Conservation (phyloP, 2,329 filamentous ascomycete species). For the Tolypocladium tundrense region DNA sequence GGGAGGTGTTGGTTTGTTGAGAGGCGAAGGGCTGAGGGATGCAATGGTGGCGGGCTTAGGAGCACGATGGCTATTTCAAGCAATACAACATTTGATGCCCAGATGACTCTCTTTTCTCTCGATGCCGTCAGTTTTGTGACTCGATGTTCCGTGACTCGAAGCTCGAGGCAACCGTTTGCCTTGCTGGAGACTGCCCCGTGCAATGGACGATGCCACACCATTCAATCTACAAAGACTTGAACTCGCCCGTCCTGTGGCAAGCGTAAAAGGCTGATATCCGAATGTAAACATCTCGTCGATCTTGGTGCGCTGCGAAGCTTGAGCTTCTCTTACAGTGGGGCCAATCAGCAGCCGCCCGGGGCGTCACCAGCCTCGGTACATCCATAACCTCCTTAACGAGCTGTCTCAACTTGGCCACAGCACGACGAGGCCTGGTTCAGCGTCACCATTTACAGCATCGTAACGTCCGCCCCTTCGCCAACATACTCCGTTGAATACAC, state of each 20-base stretch:
- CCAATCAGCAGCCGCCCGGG: neutral
- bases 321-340: neutral
- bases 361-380: neutral
- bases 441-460: neutral
- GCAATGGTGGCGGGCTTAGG: neutral
- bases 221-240: no score
- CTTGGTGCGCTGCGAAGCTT: neutral
- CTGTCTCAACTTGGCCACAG: neutral
- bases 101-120: neutral
- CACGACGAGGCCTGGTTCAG: neutral
- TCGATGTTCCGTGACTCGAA: neutral
- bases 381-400: neutral
- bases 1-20: neutral
- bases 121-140: neutral
- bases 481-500: neutral
- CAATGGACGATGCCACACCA: neutral
- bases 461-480: neutral
- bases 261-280: neutral
- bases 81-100: neutral
- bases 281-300: neutral
- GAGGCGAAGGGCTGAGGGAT: neutral
- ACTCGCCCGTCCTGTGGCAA: neutral
- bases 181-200: neutral
- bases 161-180: neutral
- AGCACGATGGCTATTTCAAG: neutral